Conservation (phyloP, 1,139 yeast genomes). For the Nadsonia commutata region DNA sequence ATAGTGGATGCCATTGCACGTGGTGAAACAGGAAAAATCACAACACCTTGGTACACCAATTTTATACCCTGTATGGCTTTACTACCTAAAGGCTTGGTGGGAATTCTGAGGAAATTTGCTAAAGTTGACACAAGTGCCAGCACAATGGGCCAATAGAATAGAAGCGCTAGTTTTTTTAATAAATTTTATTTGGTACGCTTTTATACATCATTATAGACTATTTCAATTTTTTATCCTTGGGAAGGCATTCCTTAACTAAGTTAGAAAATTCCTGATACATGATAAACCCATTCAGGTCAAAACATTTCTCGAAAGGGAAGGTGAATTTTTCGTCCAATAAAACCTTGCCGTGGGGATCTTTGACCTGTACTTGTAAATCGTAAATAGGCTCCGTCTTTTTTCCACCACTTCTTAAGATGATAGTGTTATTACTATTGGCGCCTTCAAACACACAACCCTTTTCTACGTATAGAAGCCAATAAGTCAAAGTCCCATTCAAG, state of each 20-base stretch:
- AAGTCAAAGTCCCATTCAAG: constrained; percentile 34
- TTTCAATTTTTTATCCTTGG: constrained; percentile 7
- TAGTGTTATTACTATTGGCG: constrained; percentile 20
- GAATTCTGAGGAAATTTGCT: constrained; percentile 34
- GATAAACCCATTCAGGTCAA: constrained; percentile 17
- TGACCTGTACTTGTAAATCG: constrained; percentile 21
- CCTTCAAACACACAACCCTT: constrained; percentile 53
- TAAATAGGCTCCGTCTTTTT: constrained; percentile 34
- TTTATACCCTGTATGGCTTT: constrained; percentile 50
- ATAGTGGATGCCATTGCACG: constrained; percentile 39
- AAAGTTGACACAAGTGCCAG: constrained; percentile 39
- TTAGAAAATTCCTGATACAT: constrained; percentile 13
- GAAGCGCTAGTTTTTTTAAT: not conserved
- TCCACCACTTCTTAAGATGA: constrained; percentile 18
- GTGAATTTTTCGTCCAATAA: constrained; percentile 10
- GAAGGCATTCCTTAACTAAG: constrained; percentile 7
- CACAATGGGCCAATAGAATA: not conserved
- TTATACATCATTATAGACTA: not conserved
- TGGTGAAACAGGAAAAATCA: constrained; percentile 55
- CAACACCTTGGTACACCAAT: constrained; percentile 58
- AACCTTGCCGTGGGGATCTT: constrained; percentile 17
- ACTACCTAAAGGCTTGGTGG: constrained; percentile 59
- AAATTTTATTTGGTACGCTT: too few relatives aligned
- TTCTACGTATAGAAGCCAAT: constrained; percentile 35
- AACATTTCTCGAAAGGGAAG: constrained; percentile 12